Conservation (phyloP, 495 filamentous ascomycete genomes). For the Tuber melanosporum region DNA sequence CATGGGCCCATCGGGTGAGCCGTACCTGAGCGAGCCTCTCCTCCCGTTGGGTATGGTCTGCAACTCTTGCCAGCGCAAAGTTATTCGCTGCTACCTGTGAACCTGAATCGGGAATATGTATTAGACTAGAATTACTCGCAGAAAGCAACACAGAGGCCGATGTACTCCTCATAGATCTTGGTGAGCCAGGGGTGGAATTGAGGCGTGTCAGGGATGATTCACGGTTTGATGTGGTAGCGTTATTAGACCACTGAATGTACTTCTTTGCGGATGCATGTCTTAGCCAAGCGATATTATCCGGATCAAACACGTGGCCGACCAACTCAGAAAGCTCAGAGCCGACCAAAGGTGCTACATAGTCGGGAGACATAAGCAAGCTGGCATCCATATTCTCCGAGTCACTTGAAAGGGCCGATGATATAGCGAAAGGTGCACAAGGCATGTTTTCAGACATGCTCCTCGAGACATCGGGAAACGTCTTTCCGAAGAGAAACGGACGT, state of each 20-base stretch:
- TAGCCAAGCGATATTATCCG: constrained; percentile 75
- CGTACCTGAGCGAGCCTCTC: constrained; percentile 70
- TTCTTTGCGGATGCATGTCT: constrained; percentile 83
- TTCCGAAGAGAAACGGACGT: constrained; percentile 62
- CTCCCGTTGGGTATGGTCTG: constrained; percentile 65
- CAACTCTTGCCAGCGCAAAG: constrained; percentile 64
- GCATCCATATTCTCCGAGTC: constrained; percentile 93
- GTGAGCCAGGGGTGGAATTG: constrained; percentile 22
- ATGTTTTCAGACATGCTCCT: constrained; percentile 34
- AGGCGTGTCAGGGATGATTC: constrained; percentile 22
- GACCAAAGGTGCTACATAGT: constrained; percentile 80
- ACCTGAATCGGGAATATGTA: constrained; percentile 22
- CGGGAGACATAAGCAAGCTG: constrained; percentile 85
- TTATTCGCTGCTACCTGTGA: constrained; percentile 26
- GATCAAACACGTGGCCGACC: constrained; percentile 68
- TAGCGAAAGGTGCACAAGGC: constrained; percentile 57
- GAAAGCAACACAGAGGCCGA: constrained; percentile 29
- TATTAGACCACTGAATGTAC: constrained; percentile 60
- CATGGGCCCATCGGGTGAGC: constrained; percentile 81
- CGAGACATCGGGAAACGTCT: constrained; percentile 39
- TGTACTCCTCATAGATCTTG: constrained; percentile 19
- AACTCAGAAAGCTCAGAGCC: constrained; percentile 67
- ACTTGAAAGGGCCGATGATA: constrained; percentile 69
- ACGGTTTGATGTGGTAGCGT: constrained; percentile 10
- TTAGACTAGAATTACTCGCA: constrained; percentile 25